Base-by-base conservation (phyloP, 1,139 yeast genomes). In the Geotrichum citri-aurantii region DNA sequence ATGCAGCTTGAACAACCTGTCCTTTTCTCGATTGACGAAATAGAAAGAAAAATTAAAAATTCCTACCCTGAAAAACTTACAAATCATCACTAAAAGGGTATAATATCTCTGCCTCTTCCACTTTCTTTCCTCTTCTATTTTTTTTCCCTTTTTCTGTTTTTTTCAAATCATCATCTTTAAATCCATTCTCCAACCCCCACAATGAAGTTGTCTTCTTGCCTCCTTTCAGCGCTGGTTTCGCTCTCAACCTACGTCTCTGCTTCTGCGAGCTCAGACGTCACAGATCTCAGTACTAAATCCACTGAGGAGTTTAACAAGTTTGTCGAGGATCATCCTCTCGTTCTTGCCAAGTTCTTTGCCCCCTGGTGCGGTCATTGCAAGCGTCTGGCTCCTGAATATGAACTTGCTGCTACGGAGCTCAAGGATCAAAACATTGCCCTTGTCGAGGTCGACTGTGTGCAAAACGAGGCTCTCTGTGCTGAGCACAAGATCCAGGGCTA, bases 321-420 rank as follows among this genome's bases (percentile, higher is more conserved):
- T 73, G 75, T 93, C 63, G 76, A 77, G 52, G 83, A 81, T 59
- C 86, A 91, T 75, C 87, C 92, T 37, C 79, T 92, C 67, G 95
- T 91, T 27, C 79, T 93, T 66, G 93, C 96, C 47, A 98, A 93
- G 78, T 93, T 93, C 78, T 93, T 85, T 73, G 99, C 99, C 33
- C 98, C 99, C 71, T 93, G 99, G 99, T 93, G 99, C 60, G 99
- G 99, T 24, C 97, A 93, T 78, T 93, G 99, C 81, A 91, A 93
- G 80, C 83, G 83, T 62, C 80, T 93, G 66, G 98, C 93, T 24
- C 99, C 99, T 56, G 93, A 93, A 75, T 92, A 82, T 71, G 82
- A 87, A 65, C 75, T 81, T 68, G 99, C 98, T 57, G 97, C 99
- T 58, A 86, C 88, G 64, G 67, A 72, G 27, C 80, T 93, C 71